Evolutionary conservation across 176 grass and related monocot genomes (phyloP).

Genomic region (Cymbopogon citratus): DNA sequence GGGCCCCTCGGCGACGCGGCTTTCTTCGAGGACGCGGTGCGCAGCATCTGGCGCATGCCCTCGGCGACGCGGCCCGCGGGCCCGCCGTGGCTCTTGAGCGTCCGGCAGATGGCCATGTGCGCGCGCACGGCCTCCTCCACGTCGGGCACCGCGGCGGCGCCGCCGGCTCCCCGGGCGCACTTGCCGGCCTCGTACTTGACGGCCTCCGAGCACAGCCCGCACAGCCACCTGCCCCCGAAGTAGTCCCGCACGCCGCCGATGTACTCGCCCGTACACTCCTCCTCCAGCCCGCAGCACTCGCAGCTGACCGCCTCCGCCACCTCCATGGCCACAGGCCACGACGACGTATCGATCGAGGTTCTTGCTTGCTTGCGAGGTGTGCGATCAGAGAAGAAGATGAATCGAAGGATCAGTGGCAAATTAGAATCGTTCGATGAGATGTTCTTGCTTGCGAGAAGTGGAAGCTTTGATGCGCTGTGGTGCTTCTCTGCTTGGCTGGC

Average conservation of each 20-base stretch:
- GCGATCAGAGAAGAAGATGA: no score
- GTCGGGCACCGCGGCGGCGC: background rate
- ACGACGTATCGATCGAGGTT: background rate
- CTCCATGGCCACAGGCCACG: constrained; percentile 6
- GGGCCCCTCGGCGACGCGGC: background rate
- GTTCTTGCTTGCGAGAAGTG: constrained; percentile 9
- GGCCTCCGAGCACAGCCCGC: constrained; percentile 73
- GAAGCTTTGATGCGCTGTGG: background rate
- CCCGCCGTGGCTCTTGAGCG: constrained; percentile 31
- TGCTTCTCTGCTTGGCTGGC: background rate
- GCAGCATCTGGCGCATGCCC: constrained; percentile 81
- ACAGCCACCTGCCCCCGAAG: constrained; percentile 70
- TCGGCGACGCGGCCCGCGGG: constrained; percentile 63
- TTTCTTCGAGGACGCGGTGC: constrained; percentile 33
- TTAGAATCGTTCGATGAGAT: background rate
- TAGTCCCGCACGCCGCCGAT: constrained; percentile 38
- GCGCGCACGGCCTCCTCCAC: constrained; percentile 61
- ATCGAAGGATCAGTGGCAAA: background rate
- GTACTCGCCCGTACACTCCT: constrained; percentile 86
- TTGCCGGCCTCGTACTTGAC: constrained; percentile 73
- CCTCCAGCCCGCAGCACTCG: constrained; percentile 72
- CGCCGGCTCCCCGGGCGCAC: background rate
- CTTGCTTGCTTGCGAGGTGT: background rate
- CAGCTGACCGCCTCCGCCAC: constrained; percentile 52
- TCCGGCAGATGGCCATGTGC: constrained; percentile 75